phyloP scores from a whole-genome alignment of 2,329 filamentous ascomycete genomes.

The Fusarium sp. region DNA sequence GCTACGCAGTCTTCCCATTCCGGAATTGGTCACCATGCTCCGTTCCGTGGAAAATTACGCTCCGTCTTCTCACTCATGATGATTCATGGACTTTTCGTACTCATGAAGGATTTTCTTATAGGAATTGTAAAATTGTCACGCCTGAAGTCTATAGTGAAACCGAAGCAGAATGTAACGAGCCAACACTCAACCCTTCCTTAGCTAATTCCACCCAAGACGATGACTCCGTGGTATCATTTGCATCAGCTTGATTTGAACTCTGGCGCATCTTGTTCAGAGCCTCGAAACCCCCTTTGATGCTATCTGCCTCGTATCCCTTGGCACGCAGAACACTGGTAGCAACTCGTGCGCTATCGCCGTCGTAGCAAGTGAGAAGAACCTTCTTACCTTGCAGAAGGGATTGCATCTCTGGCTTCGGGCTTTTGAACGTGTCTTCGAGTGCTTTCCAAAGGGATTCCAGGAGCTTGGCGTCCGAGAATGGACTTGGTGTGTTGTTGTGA shows the following conservation, averaged over 20 bases:
- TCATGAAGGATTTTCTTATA: too few relatives aligned
- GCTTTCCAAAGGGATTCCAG: slow-evolving; percentile 62
- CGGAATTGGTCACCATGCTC: too few relatives aligned
- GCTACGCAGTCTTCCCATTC: too few relatives aligned
- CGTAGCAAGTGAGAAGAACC: slow-evolving; percentile 65
- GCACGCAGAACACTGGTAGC: slow-evolving; percentile 67
- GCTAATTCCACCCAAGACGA: slow-evolving; percentile 28
- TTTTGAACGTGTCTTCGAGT: slow-evolving; percentile 59
- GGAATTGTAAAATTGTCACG: too few relatives aligned
- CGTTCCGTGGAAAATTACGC: too few relatives aligned
- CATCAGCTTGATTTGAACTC: slow-evolving; percentile 1
- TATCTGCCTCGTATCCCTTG: slow-evolving; percentile 62
- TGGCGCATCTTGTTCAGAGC: slow-evolving; percentile 51
- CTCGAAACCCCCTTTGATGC: slow-evolving; percentile 63
- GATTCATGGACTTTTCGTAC: too few relatives aligned
- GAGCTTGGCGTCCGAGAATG: slow-evolving; percentile 60
- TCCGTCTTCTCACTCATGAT: too few relatives aligned
- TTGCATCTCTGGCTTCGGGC: slow-evolving; percentile 38
- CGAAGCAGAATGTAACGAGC: slow-evolving; percentile 9
- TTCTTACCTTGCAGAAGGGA: slow-evolving; percentile 50
- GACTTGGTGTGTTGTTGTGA: slow-evolving; percentile 53
- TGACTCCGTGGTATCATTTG: neutral
- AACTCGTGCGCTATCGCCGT: slow-evolving; percentile 67
- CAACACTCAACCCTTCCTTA: slow-evolving; percentile 11
- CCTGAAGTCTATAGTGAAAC: slow-evolving; percentile 9